A percentile compares a stretch with the other conserved stretches of the same genome.
phyloP scores from a whole-genome alignment of 176 grass and related monocot genomes.

The Tuctoria greenei region DNA sequence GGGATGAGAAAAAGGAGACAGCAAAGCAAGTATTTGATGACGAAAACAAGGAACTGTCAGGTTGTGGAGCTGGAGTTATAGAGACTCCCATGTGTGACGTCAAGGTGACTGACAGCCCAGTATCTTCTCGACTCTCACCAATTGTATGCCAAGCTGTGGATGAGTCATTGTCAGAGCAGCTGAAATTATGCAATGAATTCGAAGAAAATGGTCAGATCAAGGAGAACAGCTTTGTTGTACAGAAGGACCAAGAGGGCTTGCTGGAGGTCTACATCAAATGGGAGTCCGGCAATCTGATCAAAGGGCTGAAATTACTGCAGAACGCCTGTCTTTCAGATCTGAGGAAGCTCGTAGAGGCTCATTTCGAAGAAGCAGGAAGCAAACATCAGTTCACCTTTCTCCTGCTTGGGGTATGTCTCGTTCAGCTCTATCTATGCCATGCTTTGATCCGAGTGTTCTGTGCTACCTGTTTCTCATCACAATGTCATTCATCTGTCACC shows the following conservation, averaged over 20 bases:
- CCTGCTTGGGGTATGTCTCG: conserved; percentile 74
- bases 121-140: conserved; percentile 39
- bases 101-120: conserved; percentile 47
- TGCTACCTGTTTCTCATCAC: conserved; percentile 24
- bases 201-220: conserved; percentile 34
- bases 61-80: conserved; percentile 31
- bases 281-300: conserved; percentile 74
- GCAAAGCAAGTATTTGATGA: conserved; percentile 37
- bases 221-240: conserved; percentile 31
- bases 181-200: conserved; percentile 24
- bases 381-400: conserved; percentile 83
- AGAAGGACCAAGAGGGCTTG: conserved; percentile 33
- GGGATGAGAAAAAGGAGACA: conserved; percentile 32
- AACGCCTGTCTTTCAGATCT: conserved; percentile 62
- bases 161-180: background rate
- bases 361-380: conserved; percentile 57
- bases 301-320: conserved; percentile 53
- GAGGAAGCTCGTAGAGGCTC: conserved; percentile 57
- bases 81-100: conserved; percentile 45
- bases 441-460: conserved; percentile 1
- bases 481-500: background rate
- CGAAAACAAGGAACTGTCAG: conserved; percentile 46
- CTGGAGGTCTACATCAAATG: conserved; percentile 92
- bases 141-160: conserved; percentile 51
- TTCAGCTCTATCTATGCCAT: conserved; percentile 4